Base-by-base conservation (phyloP, 305 asterid species). In the Nicotiana rustica region DNA sequence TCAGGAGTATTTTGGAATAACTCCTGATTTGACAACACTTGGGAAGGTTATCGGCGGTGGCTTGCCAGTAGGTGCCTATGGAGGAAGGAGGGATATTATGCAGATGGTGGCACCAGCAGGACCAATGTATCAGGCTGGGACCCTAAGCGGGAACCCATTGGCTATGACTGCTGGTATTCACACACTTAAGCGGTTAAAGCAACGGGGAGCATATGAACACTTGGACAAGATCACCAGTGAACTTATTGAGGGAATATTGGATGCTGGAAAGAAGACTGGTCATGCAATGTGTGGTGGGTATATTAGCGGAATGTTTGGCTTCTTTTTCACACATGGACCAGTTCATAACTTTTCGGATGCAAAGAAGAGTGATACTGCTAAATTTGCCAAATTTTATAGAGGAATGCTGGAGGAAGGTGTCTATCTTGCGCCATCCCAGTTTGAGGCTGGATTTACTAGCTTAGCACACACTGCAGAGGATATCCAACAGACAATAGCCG, bases 71-170 rank as follows among this genome's bases (percentile, higher is more conserved):
- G 98, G 99, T 49, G 99, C 99, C 1, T 96, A 96, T 44, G 99
- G 99, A 67, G 99, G 99, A 71, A 90, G 97, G 84, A 88, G 96
- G 84, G 99, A 96, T 64, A 96, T 96, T 55, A 96, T 94, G 99
- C 94, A 96, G 91, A 93, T 94, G 97, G 99, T 94, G 80, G 99
- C 99, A 5, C 99, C 99, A 15, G 92, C 99, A 10, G 99, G 98
- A 69, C 97, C 98, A 4, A 89, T 96, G 98, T 96, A 96, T 79
- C 99, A 96, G 84, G 99, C 99, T 1, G 99, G 99, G 82, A 94
- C 99, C 5, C 88, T 96, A 1, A 93, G 98, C 71, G 99, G 99
- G 56, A 96, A 96, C 91, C 99, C 99, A 1, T 81, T 96, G 88
- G 99, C 99, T 68, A 96, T 96, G 99, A 93, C 99, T 65, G 99